Percentiles rank a stretch among this genome's conserved stretches.
phyloP scores from a whole-genome alignment of 306 rosid genomes.

The Psophocarpus tetragonolobus region DNA sequence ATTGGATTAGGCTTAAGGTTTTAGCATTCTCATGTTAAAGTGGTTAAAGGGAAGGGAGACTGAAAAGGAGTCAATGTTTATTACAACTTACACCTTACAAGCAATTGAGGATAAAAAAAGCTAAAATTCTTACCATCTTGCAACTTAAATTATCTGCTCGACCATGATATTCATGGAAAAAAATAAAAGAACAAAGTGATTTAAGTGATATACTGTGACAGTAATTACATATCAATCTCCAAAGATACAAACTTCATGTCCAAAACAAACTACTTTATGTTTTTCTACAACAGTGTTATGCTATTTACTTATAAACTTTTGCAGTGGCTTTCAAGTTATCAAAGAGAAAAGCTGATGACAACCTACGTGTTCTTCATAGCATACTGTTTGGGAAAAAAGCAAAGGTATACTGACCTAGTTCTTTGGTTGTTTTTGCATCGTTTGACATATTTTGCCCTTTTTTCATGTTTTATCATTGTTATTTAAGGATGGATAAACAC shows the following conservation, averaged over 20 bases:
- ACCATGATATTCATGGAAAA: background rate
- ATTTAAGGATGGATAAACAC: background rate
- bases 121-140: background rate
- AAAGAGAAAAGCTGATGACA: conserved; percentile 84
- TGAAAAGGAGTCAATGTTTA: background rate
- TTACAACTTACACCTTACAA: too few species aligned
- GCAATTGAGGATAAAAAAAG: background rate
- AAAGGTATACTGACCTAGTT: conserved; percentile 48
- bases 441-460: background rate
- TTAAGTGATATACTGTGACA: background rate
- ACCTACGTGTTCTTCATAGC: conserved; percentile 67
- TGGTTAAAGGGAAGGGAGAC: background rate
- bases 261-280: background rate
- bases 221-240: background rate
- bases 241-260: background rate
- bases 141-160: background rate
- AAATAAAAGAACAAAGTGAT: background rate
- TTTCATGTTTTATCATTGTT: background rate
- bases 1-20: background rate
- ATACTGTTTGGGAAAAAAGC: conserved; percentile 76
- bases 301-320: conserved; percentile 38
- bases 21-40: background rate
- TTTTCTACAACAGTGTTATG: conserved; percentile 21
- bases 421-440: conserved; percentile 5
- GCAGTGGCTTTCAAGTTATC: conserved; percentile 84